Percentiles rank a stretch among this genome's conserved stretches.
Conservation (phyloP, 345 rosid species). For the Citrus australasica region DNA sequence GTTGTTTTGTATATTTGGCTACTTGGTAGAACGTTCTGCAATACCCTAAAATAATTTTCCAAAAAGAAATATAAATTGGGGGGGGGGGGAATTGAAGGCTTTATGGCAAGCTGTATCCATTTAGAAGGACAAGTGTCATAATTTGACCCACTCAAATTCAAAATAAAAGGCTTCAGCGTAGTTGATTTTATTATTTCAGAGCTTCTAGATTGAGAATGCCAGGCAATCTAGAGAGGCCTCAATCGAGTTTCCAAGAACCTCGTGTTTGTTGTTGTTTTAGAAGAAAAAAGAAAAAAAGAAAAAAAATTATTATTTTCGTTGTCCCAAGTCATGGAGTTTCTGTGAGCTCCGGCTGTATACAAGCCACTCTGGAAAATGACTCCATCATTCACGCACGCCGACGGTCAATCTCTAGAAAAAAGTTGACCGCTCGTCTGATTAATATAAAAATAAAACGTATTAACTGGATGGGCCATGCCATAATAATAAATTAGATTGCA, state of each 20-base stretch:
- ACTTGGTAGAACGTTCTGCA: too few species aligned
- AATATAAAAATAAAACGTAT: too few species aligned
- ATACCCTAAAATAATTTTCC: too few species aligned
- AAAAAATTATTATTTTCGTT: neutral
- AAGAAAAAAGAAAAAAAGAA: rapidly evolving
- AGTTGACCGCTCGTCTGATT: neutral
- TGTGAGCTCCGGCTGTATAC: neutral
- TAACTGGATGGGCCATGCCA: too few species aligned
- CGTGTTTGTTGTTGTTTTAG: neutral
- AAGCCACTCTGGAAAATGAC: neutral
- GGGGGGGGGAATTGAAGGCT: too few species aligned
- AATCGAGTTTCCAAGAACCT: neutral
- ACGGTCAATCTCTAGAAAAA: neutral
- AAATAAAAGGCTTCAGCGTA: neutral
- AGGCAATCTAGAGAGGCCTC: neutral
- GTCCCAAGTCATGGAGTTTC: neutral
- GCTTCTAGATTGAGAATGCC: too few species aligned
- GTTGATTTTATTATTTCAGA: too few species aligned
- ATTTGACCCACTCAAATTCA: neutral
- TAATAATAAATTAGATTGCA: too few species aligned
- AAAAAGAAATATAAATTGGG: too few species aligned
- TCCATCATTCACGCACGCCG: neutral
- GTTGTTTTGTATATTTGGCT: too few species aligned
- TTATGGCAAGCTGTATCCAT: too few species aligned
- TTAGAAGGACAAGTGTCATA: neutral